Base-by-base conservation (phyloP, 331 rosid genomes). In the Acacia concinna region DNA sequence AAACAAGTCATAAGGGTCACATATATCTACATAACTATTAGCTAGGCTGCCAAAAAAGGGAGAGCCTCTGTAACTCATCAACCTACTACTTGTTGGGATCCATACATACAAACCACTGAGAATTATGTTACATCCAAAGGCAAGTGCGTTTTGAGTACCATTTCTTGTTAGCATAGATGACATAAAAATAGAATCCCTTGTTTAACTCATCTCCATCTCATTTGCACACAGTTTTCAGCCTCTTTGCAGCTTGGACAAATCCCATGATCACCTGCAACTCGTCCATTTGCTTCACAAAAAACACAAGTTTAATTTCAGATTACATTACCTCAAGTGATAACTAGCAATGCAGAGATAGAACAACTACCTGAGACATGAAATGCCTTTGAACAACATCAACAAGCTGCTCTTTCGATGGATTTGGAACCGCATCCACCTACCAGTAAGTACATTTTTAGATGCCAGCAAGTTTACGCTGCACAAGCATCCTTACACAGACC, bases 351-450 rank as follows among this genome's bases (percentile, higher is more conserved):
- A 1, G 32, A 67, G 41, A 38, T 30, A 56, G 14, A 68, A 40
- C 47, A 47, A 68, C 56, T 41, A 96, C 99, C 98, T 91, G 99
- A 1, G 99, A 93, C 99, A 90, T 91, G 85, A 96, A 96, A 90
- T 96, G 99, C 92, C 99, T 96, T 86, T 90, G 99, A 78, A 96
- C 99, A 75, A 88, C 90, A 84, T 91, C 98, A 31, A 93, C 88
- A 8, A 96, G 87, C 83, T 96, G 97, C 89, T 96, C 99, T 81
- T 89, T 93, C 0, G 99, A 96, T 65, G 98, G 99, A 81, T 96
- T 96, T 34, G 98, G 98, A 57, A 88, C 62, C 30, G 91, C 90
- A 83, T 93, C 97, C 77, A 93, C 97, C 99, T 93, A 70, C 64
- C 75, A 60, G 71, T 31, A 31, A 60, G 71, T 31, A 31, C 78